Base-by-base conservation (phyloP, 495 filamentous ascomycete species). In the Penicillium angulare region DNA sequence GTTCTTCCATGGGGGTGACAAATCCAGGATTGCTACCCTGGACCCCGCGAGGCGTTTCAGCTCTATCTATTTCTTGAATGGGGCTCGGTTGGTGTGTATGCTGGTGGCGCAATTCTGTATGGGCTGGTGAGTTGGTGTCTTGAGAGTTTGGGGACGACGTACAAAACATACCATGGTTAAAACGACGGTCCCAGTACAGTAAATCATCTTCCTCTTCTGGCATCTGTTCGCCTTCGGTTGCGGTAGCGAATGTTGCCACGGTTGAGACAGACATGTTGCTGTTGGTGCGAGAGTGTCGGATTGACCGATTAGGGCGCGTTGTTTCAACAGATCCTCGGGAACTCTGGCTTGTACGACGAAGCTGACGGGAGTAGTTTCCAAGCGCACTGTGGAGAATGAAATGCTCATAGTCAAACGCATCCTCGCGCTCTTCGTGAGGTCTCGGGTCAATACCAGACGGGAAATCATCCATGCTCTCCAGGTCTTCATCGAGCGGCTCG, bases 401-500 rank as follows among this genome's bases (percentile, higher is more conserved):
- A 59, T 95, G 82, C 61, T 97, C 89, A 55, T 98, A 98, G 64
- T 96, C 93, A 65, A 98, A 98, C 6, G 93, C 93, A 64, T 98
- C 93, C 56, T 92, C 86, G 13, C 93, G 88, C 66, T 97, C 92
- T 72, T 98, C 93, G 60, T 98, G 93, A 4, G 83, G 79, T 23
- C 73, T 65, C 5, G 62, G 58, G 10, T 72, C 72, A 8, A 56
- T 50, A 16, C 51, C 43, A 20, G 36, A 12, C 2, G 29, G 27
- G 27, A 29, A 34, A 3, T 48, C 43, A 67, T 48, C 45, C 40
- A 41, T 39, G 18, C 64, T 63, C 17, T 60, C 59, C 5, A 73
- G 47, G 18, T 72, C 67, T 6, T 69, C 68, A 15, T 77, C 72
- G 3, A 73, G 61, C 7, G 71, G 67, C 43, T 77, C 74, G 4